phyloP scores from a whole-genome alignment of 2,329 filamentous ascomycete genomes.

The Escovopsis sp. region DNA sequence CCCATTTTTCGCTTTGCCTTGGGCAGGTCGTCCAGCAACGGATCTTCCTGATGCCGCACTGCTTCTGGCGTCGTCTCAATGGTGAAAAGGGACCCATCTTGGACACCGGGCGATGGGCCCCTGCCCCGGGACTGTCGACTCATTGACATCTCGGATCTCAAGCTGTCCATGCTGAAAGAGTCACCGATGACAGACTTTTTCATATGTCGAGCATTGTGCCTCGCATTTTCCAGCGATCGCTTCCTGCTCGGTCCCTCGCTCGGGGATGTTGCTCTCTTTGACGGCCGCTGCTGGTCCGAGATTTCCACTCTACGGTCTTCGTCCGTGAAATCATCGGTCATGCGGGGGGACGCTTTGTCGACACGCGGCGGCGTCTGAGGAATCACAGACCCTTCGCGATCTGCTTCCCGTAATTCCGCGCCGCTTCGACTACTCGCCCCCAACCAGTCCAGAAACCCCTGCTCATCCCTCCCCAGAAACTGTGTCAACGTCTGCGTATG shows the following conservation, averaged over 20 bases:
- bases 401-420: not conserved
- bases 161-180: slow-evolving; percentile 26
- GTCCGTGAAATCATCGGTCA: slow-evolving; percentile 7
- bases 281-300: slow-evolving; percentile 19
- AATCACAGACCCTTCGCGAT: slow-evolving; percentile 20
- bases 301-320: slow-evolving; percentile 1
- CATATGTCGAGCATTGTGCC: slow-evolving; percentile 8
- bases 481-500: slow-evolving; percentile 30
- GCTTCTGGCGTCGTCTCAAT: not conserved
- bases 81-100: not conserved
- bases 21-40: no score
- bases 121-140: slow-evolving; percentile 1
- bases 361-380: slow-evolving; percentile 20
- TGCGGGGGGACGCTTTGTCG: no score
- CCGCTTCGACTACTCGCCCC: slow-evolving; percentile 7
- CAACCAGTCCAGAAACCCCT: slow-evolving; percentile 21
- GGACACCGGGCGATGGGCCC: not conserved
- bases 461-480: slow-evolving; percentile 17
- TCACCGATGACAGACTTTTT: slow-evolving; percentile 28
- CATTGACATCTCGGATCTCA: slow-evolving; percentile 14
- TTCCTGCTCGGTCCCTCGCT: slow-evolving; percentile 8
- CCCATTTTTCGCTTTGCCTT: not conserved
- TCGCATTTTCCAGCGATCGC: slow-evolving; percentile 9
- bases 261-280: slow-evolving; percentile 20
- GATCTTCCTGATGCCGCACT: no score